Conservation (phyloP, 768 basidiomycete genomes). For the Tricholomella constricta region DNA sequence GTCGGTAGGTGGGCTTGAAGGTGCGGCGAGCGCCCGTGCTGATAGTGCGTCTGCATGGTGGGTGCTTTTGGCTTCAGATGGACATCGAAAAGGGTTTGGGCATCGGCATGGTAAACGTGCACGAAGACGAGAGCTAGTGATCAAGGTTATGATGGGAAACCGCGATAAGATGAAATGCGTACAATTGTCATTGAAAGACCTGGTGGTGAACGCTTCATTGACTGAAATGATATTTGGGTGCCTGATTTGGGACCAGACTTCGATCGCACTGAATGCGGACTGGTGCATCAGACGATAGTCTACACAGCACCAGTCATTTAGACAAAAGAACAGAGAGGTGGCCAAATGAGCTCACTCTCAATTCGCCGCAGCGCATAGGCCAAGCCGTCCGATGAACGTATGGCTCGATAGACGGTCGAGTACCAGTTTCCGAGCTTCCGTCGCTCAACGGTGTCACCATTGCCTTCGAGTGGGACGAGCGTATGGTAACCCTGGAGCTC, state of each 20-base stretch:
- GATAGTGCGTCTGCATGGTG: constrained; percentile 20
- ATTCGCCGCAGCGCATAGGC: constrained; percentile 80
- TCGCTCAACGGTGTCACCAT: constrained; percentile 48
- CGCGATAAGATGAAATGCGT: constrained; percentile 27
- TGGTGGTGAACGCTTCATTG: constrained; percentile 93
- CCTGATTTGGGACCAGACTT: constrained; percentile 79
- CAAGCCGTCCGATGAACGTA: constrained; percentile 72
- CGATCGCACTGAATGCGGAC: constrained; percentile 78
- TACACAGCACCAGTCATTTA: constrained; percentile 30
- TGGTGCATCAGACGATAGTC: constrained; percentile 85
- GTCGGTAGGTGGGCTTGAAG: constrained; percentile 23
- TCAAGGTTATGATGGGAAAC: neutral
- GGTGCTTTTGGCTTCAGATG: constrained; percentile 65
- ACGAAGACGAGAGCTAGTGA: constrained; percentile 82
- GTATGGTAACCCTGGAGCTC: constrained; percentile 92
- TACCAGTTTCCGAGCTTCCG: constrained; percentile 85
- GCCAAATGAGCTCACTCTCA: constrained; percentile 63
- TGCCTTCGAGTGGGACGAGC: constrained; percentile 74
- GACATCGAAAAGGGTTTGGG: constrained; percentile 78
- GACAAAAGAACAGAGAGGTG: constrained; percentile 6
- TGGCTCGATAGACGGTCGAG: constrained; percentile 83
- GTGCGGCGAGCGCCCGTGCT: constrained; percentile 24
- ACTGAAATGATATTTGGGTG: constrained; percentile 87
- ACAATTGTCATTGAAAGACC: constrained; percentile 93
- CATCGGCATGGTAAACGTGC: constrained; percentile 85